phyloP scores from a whole-genome alignment of 495 filamentous ascomycete genomes.

The Aspergillus saccharolyticus region DNA sequence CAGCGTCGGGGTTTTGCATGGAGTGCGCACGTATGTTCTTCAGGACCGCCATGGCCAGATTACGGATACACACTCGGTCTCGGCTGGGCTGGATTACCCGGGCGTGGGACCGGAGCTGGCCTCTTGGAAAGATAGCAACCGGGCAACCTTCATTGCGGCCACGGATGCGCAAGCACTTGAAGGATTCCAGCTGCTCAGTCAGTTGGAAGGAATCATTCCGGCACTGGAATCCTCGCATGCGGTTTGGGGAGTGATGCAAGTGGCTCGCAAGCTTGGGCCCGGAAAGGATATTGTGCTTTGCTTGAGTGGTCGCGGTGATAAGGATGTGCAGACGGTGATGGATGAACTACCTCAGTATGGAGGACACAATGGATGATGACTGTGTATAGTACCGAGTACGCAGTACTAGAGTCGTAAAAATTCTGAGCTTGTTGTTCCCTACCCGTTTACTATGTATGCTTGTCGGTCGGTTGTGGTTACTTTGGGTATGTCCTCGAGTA shows the following conservation, averaged over 20 bases:
- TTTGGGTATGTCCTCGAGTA: too few species aligned
- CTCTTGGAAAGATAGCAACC: constrained; percentile 61
- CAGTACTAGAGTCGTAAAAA: too few species aligned
- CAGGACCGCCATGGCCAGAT: constrained; percentile 93
- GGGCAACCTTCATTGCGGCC: constrained; percentile 78
- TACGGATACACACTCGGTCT: constrained; percentile 88
- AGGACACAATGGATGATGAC: neutral
- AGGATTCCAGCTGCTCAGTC: constrained; percentile 67
- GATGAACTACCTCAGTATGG: constrained; percentile 63
- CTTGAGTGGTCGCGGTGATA: constrained; percentile 78
- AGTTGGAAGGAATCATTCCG: constrained; percentile 86
- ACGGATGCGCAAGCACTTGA: constrained; percentile 79
- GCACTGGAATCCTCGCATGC: constrained; percentile 84
- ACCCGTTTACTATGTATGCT: too few species aligned
- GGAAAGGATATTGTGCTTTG: constrained; percentile 84
- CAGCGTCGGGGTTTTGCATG: constrained; percentile 88
- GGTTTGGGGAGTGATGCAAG: constrained; percentile 71
- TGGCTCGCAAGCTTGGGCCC: constrained; percentile 76
- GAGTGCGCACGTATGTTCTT: constrained; percentile 90
- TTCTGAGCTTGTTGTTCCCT: too few species aligned
- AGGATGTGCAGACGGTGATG: constrained; percentile 90
- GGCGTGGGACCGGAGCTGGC: constrained; percentile 91
- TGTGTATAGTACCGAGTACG: neutral
- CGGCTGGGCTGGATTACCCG: constrained; percentile 95
- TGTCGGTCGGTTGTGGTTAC: too few species aligned